Conservation (phyloP, 352 stramenopile species). For the Phytopythium delawarense region DNA sequence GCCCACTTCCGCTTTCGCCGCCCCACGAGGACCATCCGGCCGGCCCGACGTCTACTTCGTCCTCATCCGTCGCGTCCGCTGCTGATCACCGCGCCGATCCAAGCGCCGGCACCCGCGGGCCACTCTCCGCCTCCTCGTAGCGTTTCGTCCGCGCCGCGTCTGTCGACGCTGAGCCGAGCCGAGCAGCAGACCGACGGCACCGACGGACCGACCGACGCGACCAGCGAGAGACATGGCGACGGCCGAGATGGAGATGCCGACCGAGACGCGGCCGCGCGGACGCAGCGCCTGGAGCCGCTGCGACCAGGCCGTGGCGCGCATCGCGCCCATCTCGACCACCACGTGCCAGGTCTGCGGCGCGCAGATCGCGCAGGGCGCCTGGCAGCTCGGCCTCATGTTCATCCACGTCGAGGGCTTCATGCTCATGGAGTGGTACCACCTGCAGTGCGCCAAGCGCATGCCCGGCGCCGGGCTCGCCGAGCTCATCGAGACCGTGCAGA, state of each 20-base stretch:
- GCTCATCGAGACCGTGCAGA: constrained; percentile 56
- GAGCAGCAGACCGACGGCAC: neutral
- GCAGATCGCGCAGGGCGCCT: constrained; percentile 55
- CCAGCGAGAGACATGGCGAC: constrained; percentile 7
- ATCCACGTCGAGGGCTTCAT: constrained; percentile 85
- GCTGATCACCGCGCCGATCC: too few species aligned
- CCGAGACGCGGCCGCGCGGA: constrained; percentile 24
- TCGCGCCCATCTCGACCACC: constrained; percentile 68
- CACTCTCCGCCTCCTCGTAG: too few species aligned
- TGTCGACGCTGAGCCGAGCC: neutral
- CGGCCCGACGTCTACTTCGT: neutral
- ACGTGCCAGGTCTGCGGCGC: constrained; percentile 72
- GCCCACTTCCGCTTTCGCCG: neutral
- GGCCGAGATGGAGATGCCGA: constrained; percentile 7
- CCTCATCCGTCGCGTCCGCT: too few species aligned
- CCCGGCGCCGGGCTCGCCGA: constrained; percentile 43
- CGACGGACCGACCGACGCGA: neutral
- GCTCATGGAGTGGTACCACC: constrained; percentile 85
- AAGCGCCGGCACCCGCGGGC: too few species aligned
- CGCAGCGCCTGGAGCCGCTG: constrained; percentile 73
- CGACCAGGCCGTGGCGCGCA: constrained; percentile 70
- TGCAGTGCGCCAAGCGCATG: constrained; percentile 53
- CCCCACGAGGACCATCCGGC: neutral
- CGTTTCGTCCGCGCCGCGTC: constrained; percentile 2
- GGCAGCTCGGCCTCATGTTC: constrained; percentile 82